Base-by-base conservation (phyloP, 345 rosid genomes). In the Garcia nutans region DNA sequence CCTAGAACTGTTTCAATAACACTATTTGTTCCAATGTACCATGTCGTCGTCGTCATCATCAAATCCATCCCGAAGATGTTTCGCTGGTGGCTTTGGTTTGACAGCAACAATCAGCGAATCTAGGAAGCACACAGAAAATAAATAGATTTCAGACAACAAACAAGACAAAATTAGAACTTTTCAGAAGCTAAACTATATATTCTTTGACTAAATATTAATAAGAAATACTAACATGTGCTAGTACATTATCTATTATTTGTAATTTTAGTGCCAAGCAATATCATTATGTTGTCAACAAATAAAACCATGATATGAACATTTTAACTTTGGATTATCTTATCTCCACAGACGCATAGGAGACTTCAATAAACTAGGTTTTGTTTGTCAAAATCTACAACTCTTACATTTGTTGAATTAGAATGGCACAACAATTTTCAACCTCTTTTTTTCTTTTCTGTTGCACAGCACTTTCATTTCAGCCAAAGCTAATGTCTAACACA, bases 41-140 rank as follows among this genome's bases (percentile, higher is more conserved):
- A 89, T 80, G 74, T 28, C 31, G 2, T 89, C 92, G 17, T 89
- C 95, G 19, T 86, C 93, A 11, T 82, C 88, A 41, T 85, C 89
- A 73, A 71, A 71, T 73, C 85, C 85, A 45, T 87, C 87, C 44
- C 42, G 81, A 24, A 81, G 84, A 81, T 81, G 86, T 79, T 76
- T 89, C 64, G 77, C 85, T 19, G 91, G 97, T 65, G 90, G 82
- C 70, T 85, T 93, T 71, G 97, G 98, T 81, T 88, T 87, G 45
- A 90, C 96, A 78, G 95, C 98, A 80, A 86, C 93, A 22, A 88
- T 83, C 76, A 92, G 79, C 47, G 88, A 85, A 78, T 90, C 97
- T 93, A 78, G 78, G 82, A 72, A 69, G 24, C 22, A 41, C 45
- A 55, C 15, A 28, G 20, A 76, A 66, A 15, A 68, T 2, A 65